A percentile compares a stretch with the other conserved stretches of the same genome.
Evolutionary conservation across 2,329 filamentous ascomycete genomes (phyloP).

Genomic region (Venturia effusa): DNA sequence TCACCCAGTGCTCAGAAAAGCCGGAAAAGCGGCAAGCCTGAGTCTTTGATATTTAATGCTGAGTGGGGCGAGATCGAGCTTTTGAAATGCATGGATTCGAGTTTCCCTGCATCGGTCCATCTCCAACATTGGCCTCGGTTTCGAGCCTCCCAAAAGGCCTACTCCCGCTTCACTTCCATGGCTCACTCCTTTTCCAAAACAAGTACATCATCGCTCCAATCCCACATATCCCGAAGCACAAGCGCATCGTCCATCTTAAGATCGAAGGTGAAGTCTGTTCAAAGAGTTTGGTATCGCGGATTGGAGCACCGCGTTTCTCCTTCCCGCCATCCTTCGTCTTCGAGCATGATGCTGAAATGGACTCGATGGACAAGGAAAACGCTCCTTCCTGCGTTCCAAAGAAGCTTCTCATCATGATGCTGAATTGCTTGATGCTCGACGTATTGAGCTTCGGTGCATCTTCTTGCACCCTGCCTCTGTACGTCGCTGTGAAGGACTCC

Average conservation of each 20-base stretch:
- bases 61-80: too few species aligned
- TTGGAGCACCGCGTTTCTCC: neutral
- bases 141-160: too few species aligned
- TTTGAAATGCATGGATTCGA: too few species aligned
- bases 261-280: neutral
- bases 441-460: constrained; percentile 51
- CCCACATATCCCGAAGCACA: neutral
- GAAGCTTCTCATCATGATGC: constrained; percentile 79
- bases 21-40: too few species aligned
- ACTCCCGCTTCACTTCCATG: neutral
- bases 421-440: constrained; percentile 52
- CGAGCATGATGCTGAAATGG: constrained; percentile 37
- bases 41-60: too few species aligned
- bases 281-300: neutral
- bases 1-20: too few species aligned
- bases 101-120: too few species aligned
- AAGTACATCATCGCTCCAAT: neutral
- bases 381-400: constrained; percentile 63
- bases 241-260: neutral
- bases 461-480: constrained; percentile 54
- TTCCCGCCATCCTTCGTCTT: neutral
- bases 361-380: constrained; percentile 48
- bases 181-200: neutral
- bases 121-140: too few species aligned
- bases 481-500: constrained; percentile 58